Evolutionary conservation across 2,329 filamentous ascomycete species (phyloP).

Genomic region (Pestalotiopsis fici): DNA sequence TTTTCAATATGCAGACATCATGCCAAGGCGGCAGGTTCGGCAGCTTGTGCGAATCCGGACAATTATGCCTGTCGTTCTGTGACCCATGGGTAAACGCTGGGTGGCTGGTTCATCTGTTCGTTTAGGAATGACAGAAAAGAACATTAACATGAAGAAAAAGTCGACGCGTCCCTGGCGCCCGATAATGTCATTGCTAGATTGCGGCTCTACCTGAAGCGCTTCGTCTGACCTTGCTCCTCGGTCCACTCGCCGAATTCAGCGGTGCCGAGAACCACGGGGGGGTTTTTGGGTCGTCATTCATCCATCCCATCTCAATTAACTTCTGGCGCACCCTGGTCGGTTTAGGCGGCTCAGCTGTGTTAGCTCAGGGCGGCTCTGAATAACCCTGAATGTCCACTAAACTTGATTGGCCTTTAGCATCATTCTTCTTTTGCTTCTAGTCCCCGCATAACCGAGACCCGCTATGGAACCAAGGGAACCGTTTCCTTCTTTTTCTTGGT

Average conservation of each 20-base stretch:
- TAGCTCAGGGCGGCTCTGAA: not conserved
- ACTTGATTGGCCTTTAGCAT: not conserved
- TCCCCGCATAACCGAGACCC: slow-evolving; percentile 8
- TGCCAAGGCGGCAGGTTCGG: slow-evolving; percentile 1
- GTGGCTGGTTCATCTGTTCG: not conserved
- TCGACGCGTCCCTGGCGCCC: no score
- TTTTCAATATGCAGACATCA: not conserved
- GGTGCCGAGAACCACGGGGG: not conserved
- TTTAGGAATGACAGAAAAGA: not conserved
- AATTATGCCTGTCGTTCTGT: not conserved
- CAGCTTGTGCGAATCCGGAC: not conserved
- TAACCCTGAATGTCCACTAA: not conserved
- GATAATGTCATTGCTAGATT: not conserved
- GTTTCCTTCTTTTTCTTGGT: not conserved
- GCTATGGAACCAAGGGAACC: not conserved
- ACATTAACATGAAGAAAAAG: no score
- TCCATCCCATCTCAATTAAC: not conserved
- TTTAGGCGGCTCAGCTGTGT: not conserved
- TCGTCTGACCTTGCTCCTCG: not conserved
- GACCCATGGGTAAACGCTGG: not conserved
- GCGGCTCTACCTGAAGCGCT: not conserved
- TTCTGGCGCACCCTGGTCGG: not conserved
- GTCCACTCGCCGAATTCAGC: not conserved
- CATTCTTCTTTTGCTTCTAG: not conserved
- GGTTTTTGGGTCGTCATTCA: not conserved